Evolutionary conservation across 352 stramenopile species (phyloP).

Genomic region (Phytophthora pistaciae): DNA sequence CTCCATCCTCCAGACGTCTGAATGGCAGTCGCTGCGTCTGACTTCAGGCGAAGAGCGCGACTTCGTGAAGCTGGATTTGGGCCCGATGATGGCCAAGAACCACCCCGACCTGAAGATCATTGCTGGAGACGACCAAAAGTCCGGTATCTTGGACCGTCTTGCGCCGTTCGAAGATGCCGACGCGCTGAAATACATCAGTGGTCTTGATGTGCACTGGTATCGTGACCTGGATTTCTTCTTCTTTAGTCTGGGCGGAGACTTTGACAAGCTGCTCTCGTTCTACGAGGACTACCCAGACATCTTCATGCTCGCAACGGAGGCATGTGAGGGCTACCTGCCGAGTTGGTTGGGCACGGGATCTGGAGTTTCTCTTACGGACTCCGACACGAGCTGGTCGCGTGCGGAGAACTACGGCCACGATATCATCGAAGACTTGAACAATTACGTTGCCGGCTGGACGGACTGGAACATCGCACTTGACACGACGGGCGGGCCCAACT

Average conservation of each 20-base stretch:
- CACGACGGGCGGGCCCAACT: slow-evolving; percentile 75
- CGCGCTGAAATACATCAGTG: slow-evolving; percentile 73
- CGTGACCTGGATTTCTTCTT: slow-evolving; percentile 64
- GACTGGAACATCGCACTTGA: slow-evolving; percentile 92
- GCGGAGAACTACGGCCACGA: slow-evolving; percentile 84
- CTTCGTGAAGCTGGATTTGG: slow-evolving; percentile 86
- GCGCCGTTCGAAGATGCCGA: slow-evolving; percentile 56
- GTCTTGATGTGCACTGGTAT: slow-evolving; percentile 90
- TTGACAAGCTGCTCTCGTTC: slow-evolving; percentile 52
- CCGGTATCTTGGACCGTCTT: slow-evolving; percentile 52
- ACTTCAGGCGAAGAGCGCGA: slow-evolving; percentile 49
- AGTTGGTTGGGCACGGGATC: slow-evolving; percentile 56
- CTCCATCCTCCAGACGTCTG: slow-evolving; percentile 44
- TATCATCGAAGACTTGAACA: slow-evolving; percentile 89
- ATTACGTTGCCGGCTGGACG: slow-evolving; percentile 79
- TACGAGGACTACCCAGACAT: slow-evolving; percentile 63
- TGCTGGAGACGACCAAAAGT: slow-evolving; percentile 87
- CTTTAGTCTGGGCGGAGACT: slow-evolving; percentile 45
- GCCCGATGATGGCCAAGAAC: slow-evolving; percentile 64
- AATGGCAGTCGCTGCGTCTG: slow-evolving; percentile 70
- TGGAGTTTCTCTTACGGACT: slow-evolving; percentile 46
- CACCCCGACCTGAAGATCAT: slow-evolving; percentile 89
- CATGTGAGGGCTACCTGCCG: slow-evolving; percentile 67
- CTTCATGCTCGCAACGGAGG: slow-evolving; percentile 86
- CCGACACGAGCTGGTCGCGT: slow-evolving; percentile 58